Base-by-base conservation (phyloP, 2,329 filamentous ascomycete species). In the Sarocladium oryzae region DNA sequence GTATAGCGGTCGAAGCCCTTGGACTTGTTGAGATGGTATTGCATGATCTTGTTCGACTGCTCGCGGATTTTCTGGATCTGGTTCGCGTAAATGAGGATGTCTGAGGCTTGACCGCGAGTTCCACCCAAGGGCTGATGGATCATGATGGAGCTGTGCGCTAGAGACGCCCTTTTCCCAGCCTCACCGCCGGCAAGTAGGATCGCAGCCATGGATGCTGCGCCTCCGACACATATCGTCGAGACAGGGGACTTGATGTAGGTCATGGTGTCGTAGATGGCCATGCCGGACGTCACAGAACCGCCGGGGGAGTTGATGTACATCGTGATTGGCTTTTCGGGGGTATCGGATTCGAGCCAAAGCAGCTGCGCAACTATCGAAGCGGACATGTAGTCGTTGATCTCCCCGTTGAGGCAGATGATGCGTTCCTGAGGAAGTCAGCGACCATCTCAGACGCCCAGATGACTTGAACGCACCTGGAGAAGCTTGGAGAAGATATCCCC, bases 191-290 rank as follows among this genome's bases (percentile, higher is more conserved):
- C 86, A 1, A 99, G 81, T 1, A 99, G 75, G 21, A 99, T 76
- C 1, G 86, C 89, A 5, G 91, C 93, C 93, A 99, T 99, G 2
- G 87, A 93, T 1, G 93, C 92, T 0, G 95, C 93, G 61, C 95
- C 89, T 7, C 93, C 93, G 38, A 99, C 81, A 63, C 93, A 97
- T 26, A 99, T 93, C 1, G 93, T 99, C 38, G 87, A 92, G 0
- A 99, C 90, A 1, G 92, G 89, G 2, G 88, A 88, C 54, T 86
- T 84, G 65, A 99, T 97, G 69, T 99, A 99, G 60, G 86, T 84
- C 92, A 99, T 97, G 11, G 93, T 99, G 67, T 99, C 93, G 76
- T 99, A 99, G 62, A 99, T 97, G 23, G 93, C 91, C 54, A 87
- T 76, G 15, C 84, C 81, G 54, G 71, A 71, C 1, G 93, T 92